Base-by-base conservation (phyloP, 345 rosid species). In the Acer yangbiense region DNA sequence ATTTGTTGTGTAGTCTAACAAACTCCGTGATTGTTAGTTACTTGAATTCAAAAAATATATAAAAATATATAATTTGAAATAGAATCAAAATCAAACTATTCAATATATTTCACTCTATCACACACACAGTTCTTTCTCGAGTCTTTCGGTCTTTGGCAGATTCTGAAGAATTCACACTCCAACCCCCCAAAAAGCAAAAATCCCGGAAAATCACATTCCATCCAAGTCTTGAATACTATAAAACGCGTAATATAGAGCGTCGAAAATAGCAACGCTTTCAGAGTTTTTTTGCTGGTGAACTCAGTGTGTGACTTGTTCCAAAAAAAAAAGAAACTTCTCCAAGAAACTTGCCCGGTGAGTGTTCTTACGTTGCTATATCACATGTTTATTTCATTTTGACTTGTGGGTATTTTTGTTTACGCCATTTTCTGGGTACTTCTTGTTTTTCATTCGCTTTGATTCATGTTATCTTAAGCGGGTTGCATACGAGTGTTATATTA, bases 271-370 rank as follows among this genome's bases (percentile, higher is more conserved):
- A 23, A 69, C 71, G 23, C 69, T 32, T 41, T 12, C 27, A 4
- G 17, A 13, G 32, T 48, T 35, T n/a, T 21, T 48, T 23, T 23
- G 20, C n/a, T 29, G 54, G 64, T 68, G 44, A 69, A 72, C 50
- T 69, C 44, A 48, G 48, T 21, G 74, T 55, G 64, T 21, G 16
- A 62, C 71, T 68, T 69, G 54, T 73, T 68, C 52, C 35, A 29
- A 9, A 18, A 52, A 54, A 57, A 3, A 35, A 29, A 29, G 0
- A 29, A 29, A 29, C 39, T 35, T 35, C 0, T 35, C 6, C 39
- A 35, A 35, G 39, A 35, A 11, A 43, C 57, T 78, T 64, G 60
- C 76, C 77, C 66, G 78, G 88, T 88, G 77, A 83, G 87, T 80
- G 54, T 78, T 76, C 80, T 74, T 55, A 64, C 76, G 75, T 68